Conservation (phyloP, 2,329 filamentous ascomycete genomes). For the Venturia oleaginea region DNA sequence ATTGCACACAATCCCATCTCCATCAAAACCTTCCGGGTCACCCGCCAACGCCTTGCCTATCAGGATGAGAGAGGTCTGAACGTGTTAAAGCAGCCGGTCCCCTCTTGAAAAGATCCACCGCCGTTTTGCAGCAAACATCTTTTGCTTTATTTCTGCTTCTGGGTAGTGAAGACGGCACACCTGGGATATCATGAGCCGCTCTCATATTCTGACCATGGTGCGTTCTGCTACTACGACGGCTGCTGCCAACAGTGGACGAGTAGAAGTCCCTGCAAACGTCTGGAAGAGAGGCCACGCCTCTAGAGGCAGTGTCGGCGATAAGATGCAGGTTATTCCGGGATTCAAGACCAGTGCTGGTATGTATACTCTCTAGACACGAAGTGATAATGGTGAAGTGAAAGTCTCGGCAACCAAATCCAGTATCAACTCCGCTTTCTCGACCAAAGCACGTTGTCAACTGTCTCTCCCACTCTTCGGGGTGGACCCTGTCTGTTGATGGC, state of each 20-base stretch:
- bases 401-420: not conserved
- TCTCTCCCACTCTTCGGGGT: not conserved
- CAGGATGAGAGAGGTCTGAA: not conserved
- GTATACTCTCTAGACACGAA: not conserved
- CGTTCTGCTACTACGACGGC: not conserved
- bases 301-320: constrained; percentile 12
- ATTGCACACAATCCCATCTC: not conserved
- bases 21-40: not conserved
- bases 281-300: constrained; percentile 11
- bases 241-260: not conserved
- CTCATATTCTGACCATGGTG: constrained; percentile 3
- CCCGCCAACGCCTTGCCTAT: constrained; percentile 6
- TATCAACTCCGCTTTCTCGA: not conserved
- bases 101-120: not conserved
- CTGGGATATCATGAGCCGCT: not conserved
- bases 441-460: not conserved
- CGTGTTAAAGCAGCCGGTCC: not conserved
- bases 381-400: not conserved
- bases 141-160: not conserved
- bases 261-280: not conserved
- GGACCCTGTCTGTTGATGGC: not conserved
- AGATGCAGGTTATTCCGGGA: constrained; percentile 13
- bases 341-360: constrained; percentile 14
- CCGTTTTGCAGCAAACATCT: not conserved
- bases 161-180: not conserved